Base-by-base conservation (phyloP, 257 asterid genomes). In the Scutellaria galericulata region DNA sequence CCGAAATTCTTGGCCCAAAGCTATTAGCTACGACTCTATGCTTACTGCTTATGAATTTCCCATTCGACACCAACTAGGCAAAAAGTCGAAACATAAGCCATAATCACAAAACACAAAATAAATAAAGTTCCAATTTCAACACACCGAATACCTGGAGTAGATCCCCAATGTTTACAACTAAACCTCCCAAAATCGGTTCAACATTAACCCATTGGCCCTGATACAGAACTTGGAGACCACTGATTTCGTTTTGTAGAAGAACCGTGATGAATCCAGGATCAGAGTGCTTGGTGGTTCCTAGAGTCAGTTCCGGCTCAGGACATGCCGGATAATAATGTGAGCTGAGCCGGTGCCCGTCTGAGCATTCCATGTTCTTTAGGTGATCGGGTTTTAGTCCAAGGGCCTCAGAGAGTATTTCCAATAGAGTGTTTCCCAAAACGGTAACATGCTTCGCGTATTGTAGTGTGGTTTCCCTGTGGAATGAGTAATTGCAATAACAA, bases 1-100 rank as follows among this genome's bases (percentile, higher is more conserved):
- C 77, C 0, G 90, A 87, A 18, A 87, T 73, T 71, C 89, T 82
- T 41, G 93, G 88, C 9, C 88, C 88, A 1, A 20, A 42, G 15
- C 24, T 5, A 20, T 64, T 83, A 13, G 87, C 84, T 7, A 73
- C 39, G 6, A 58, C 90, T 74, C 90, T 57, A 40, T 87, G 93
- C 59, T 73, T 62, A 11, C 40, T 73, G 53, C 88, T 85, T 37
- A 4, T 65, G 31, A 83, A 87, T 45, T 47, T 72, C 59, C 84
- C 90, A 40, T 87, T 87, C 0, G 90, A 63, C 9, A 81, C 71
- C 51, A 87, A 56, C 93, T 85, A n/a, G 4, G 7, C 58, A 41
- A 42, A 42, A 20, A 27, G 13, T 44, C 10, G 45, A 27, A 24
- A 50, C 35, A 27, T 27, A 27, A 27, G 35, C n/a, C 54, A 67